Percentiles rank a stretch among this genome's conserved stretches.
These are phyloP conservation scores for Paramyrothecium roridum DNA, from an alignment of 2,329 filamentous ascomycete species.

Conservation along the genomic window DNA sequence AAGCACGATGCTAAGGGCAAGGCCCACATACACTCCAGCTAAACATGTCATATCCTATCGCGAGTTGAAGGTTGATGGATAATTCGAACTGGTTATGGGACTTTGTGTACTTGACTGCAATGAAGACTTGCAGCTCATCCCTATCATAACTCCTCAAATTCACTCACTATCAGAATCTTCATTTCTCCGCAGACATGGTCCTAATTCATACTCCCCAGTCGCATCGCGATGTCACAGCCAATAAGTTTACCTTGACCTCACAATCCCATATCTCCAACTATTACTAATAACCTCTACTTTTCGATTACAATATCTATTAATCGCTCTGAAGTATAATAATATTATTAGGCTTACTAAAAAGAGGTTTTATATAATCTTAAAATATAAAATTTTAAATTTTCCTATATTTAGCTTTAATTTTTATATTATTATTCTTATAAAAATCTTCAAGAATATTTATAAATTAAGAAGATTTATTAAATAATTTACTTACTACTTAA, in stretches of 20 bases:
- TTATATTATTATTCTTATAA: too few species aligned
- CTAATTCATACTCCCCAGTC: background rate
- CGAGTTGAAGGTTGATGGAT: background rate
- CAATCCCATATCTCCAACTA: too few species aligned
- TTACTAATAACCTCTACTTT: background rate
- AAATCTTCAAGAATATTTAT: too few species aligned
- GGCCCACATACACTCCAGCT: conserved; percentile 37
- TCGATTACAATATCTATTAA: background rate
- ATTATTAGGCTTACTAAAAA: too few species aligned
- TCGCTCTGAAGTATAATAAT: too few species aligned
- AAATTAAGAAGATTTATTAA: too few species aligned
- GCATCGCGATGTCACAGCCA: too few species aligned
- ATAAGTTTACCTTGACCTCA: too few species aligned
- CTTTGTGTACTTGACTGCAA: background rate
- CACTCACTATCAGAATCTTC: background rate
- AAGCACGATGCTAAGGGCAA: conserved; percentile 36
- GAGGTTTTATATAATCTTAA: too few species aligned
- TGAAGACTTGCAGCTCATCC: background rate
- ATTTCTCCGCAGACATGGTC: background rate
- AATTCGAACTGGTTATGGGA: background rate
- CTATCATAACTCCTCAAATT: conserved; percentile 5
- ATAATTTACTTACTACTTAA: too few species aligned
- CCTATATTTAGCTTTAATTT: too few species aligned
- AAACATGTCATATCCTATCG: conserved; percentile 19
- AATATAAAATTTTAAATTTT: too few species aligned